Base-by-base conservation (phyloP, 495 filamentous ascomycete species). In the Hyaloscypha variabilis region DNA sequence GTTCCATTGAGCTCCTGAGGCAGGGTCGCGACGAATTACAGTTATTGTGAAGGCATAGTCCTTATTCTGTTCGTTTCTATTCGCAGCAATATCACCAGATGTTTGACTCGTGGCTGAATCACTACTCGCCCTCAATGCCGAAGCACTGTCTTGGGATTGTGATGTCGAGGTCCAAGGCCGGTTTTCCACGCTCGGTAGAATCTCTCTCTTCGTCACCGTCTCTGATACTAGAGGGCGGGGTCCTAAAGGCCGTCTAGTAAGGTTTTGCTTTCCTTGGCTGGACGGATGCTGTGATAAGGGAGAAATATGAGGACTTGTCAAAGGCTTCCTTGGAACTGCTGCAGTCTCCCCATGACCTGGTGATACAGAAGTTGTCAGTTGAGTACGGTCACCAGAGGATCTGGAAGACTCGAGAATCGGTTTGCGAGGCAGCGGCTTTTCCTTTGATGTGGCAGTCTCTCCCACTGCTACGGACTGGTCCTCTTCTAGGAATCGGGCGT, bases 21-120 rank as follows among this genome's bases (percentile, higher is more conserved):
- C 79, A 3, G 92, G 90, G 76, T 97, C 92, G 36, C 95, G 90
- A 17, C 95, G 90, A 60, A 99, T 97, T 14, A 99, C 77, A 0
- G 91, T 96, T 31, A 97, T 83, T n/a, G 87, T 86, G 56, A 82
- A 87, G 0, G 79, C 19, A 6, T 62, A 53, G 19, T 46, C 39
- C 11, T 8, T 19, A 36, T 6, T 23, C n/a, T 3, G 23, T 54
- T 25, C 0, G 19, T 28, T n/a, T 61, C 13, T 29, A 13, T 8
- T 57, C 14, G 30, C 17, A 21, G n/a, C 4, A 19, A 19, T 29
- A 14, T n/a, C 21, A 4, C 36, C 28, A 28, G 55, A 52, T 39
- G 1, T 2, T 2, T 17, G 10, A 31, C 30, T 46, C 21, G 36
- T 50, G 25, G 30, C 19, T 6, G 23, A 50, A 3, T 69, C 55